phyloP scores from a whole-genome alignment of 192 early-diverging fungal genomes.

The Chytriomyces sp. region DNA sequence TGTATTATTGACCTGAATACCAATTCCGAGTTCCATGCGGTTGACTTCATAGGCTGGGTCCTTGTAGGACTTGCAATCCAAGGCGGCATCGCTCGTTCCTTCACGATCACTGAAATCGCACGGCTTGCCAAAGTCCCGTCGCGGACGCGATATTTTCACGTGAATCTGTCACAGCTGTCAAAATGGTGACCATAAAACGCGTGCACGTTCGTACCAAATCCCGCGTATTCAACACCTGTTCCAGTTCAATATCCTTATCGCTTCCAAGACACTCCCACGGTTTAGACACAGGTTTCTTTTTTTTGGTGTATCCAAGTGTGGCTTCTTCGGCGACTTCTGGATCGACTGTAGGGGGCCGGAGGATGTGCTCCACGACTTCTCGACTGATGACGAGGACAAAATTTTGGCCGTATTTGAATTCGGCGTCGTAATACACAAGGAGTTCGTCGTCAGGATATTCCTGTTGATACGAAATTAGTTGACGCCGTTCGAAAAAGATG shows the following conservation, averaged over 20 bases:
- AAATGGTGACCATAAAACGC: neutral
- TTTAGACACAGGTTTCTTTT: slow-evolving; percentile 36
- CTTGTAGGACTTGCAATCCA: slow-evolving; percentile 55
- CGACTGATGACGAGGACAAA: slow-evolving; percentile 52
- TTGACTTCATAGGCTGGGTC: slow-evolving; percentile 56
- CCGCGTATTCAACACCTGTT: slow-evolving; percentile 47
- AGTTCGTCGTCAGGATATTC: slow-evolving; percentile 60
- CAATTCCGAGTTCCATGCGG: slow-evolving; percentile 48
- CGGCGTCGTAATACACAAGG: slow-evolving; percentile 54
- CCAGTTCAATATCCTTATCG: slow-evolving; percentile 63
- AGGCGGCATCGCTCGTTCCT: slow-evolving; percentile 43
- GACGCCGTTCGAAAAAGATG: neutral
- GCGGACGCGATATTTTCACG: slow-evolving; percentile 49
- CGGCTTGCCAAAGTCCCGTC: slow-evolving; percentile 45
- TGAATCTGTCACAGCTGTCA: slow-evolving; percentile 28
- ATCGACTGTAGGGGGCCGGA: slow-evolving; percentile 16
- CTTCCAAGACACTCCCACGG: slow-evolving; percentile 60
- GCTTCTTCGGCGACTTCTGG: slow-evolving; percentile 19
- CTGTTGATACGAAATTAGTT: slow-evolving; percentile 27
- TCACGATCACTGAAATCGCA: slow-evolving; percentile 61
- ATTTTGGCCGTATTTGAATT: slow-evolving; percentile 64
- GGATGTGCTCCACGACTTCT: slow-evolving; percentile 46
- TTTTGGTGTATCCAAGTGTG: slow-evolving; percentile 25
- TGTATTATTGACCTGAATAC: slow-evolving; percentile 40
- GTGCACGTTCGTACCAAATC: slow-evolving; percentile 37